Percentiles rank a stretch among this genome's conserved stretches.
phyloP scores from a whole-genome alignment of 1,284 basidiomycete species.

The Gomphus sp. region DNA sequence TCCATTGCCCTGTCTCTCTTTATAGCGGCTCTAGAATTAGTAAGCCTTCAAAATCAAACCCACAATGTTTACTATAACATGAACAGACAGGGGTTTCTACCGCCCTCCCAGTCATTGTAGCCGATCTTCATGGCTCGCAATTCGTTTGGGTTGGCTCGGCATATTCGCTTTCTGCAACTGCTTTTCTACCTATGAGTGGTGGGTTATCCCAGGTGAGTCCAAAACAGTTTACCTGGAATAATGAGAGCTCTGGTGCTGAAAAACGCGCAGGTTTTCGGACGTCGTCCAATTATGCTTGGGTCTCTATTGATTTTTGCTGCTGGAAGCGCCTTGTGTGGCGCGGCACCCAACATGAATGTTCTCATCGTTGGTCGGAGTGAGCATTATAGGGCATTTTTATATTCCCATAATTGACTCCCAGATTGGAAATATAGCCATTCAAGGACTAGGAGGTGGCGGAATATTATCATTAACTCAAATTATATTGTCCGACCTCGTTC shows the following conservation, averaged over 20 bases:
- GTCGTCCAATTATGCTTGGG: constrained; percentile 24
- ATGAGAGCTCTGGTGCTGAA: too few species aligned
- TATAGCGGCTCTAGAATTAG: constrained; percentile 11
- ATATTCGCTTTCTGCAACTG: constrained; percentile 28
- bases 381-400: background rate
- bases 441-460: background rate
- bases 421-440: too few species aligned
- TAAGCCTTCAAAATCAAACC: background rate
- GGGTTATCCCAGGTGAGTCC: constrained; percentile 19
- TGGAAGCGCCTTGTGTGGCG: constrained; percentile 32
- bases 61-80: background rate
- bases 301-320: constrained; percentile 27
- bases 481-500: too few species aligned
- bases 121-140: constrained; percentile 14
- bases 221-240: too few species aligned
- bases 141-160: constrained; percentile 30
- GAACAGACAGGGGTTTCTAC: constrained; percentile 17
- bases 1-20: constrained; percentile 8
- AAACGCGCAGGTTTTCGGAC: constrained; percentile 27
- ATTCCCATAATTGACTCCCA: too few species aligned
- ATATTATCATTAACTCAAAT: too few species aligned
- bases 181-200: constrained; percentile 24
- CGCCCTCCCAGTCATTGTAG: constrained; percentile 21
- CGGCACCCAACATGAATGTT: constrained; percentile 27
- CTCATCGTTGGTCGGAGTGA: constrained; percentile 27